Evolutionary conservation across 257 asterid genomes (phyloP).

Genomic region (Solanum lycopersicoides): DNA sequence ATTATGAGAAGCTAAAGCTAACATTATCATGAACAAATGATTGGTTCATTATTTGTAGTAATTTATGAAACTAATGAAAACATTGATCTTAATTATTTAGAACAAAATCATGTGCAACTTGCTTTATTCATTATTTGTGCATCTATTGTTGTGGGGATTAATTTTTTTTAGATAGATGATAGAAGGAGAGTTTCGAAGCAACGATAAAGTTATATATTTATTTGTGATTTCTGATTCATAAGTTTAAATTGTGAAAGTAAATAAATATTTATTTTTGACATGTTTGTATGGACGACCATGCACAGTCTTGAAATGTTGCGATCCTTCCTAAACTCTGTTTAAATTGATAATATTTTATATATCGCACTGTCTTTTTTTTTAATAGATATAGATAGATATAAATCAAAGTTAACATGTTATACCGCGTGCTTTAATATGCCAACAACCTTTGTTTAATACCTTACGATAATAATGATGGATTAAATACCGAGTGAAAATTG

Average conservation of each 20-base stretch:
- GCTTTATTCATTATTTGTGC: not conserved
- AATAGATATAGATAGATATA: fast-evolving
- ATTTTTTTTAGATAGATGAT: not conserved
- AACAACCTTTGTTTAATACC: not conserved
- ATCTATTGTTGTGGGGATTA: not conserved
- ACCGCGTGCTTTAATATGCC: not conserved
- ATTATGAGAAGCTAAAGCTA: not conserved
- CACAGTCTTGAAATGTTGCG: fast-evolving
- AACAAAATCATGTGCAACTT: not conserved
- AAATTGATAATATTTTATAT: fast-evolving
- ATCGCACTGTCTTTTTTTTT: fast-evolving
- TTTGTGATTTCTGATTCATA: not conserved
- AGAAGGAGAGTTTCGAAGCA: fast-evolving
- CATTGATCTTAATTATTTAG: not conserved
- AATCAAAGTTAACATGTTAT: not conserved
- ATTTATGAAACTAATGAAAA: not conserved
- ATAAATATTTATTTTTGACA: not conserved
- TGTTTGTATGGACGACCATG: not conserved
- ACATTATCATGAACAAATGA: not conserved
- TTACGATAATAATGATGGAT: not conserved
- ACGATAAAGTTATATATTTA: not conserved
- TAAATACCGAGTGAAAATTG: not conserved
- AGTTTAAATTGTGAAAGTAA: fast-evolving
- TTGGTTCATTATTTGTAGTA: not conserved
- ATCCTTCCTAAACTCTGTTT: fast-evolving